These are phyloP conservation scores for Microsporum audouinii DNA, from an alignment of 2,329 filamentous ascomycete species.

Conservation along the genomic window DNA sequence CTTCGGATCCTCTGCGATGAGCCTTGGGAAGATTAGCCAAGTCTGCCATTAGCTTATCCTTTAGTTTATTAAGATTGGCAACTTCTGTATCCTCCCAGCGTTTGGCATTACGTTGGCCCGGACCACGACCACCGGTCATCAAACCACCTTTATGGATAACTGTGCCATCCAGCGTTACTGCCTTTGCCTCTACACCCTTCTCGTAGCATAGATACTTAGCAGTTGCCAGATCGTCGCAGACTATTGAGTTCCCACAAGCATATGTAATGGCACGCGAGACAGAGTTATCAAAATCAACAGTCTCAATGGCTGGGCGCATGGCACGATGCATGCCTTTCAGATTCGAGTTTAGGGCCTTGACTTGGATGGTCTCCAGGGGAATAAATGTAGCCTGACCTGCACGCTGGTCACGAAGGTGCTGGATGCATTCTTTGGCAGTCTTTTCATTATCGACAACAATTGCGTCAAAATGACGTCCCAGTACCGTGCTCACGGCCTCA, in stretches of 20 bases:
- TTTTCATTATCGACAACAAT: slow-evolving; percentile 93
- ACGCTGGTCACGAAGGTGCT: slow-evolving; percentile 83
- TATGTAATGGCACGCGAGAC: slow-evolving; percentile 89
- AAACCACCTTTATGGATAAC: slow-evolving; percentile 93
- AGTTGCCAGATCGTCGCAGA: slow-evolving; percentile 76
- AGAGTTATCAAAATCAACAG: slow-evolving; percentile 81
- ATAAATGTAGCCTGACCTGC: slow-evolving; percentile 86
- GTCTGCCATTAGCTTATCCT: slow-evolving; percentile 64
- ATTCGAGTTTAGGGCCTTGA: slow-evolving; percentile 78
- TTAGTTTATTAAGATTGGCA: slow-evolving; percentile 67
- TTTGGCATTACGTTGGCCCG: slow-evolving; percentile 61
- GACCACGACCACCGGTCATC: slow-evolving; percentile 88
- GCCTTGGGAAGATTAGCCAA: slow-evolving; percentile 68
- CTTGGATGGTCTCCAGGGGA: slow-evolving; percentile 92
- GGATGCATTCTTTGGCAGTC: slow-evolving; percentile 84
- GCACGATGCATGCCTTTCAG: slow-evolving; percentile 80
- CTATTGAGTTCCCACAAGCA: slow-evolving; percentile 86
- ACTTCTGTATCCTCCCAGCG: slow-evolving; percentile 85
- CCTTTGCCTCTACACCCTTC: slow-evolving; percentile 76
- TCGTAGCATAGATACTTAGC: slow-evolving; percentile 86
- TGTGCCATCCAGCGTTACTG: slow-evolving; percentile 87
- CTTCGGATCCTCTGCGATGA: slow-evolving; percentile 61
- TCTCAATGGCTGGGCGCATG: slow-evolving; percentile 81
- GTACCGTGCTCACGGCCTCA: slow-evolving; percentile 80
- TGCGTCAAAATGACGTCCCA: slow-evolving; percentile 87